phyloP scores from a whole-genome alignment of 306 rosid genomes.

The Vicia faba region DNA sequence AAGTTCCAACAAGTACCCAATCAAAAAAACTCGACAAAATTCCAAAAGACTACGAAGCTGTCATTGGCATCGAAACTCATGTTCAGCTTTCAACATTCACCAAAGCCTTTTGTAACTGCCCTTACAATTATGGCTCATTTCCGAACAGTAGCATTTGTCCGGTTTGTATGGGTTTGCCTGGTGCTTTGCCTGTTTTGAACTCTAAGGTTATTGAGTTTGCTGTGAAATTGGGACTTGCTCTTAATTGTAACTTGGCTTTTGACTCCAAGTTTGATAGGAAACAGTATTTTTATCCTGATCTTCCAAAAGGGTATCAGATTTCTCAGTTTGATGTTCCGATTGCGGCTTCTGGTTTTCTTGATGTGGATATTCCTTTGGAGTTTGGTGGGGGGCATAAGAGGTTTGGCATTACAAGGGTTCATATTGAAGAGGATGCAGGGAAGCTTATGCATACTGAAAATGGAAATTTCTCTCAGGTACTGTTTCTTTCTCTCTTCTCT shows the following conservation, averaged over 20 bases:
- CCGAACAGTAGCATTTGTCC: constrained; percentile 83
- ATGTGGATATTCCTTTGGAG: constrained; percentile 82
- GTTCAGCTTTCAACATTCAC: constrained; percentile 90
- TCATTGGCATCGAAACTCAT: constrained; percentile 90
- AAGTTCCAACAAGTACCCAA: constrained; percentile 53
- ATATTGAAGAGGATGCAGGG: constrained; percentile 99
- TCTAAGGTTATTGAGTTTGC: constrained; percentile 76
- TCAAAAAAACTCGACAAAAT: constrained; percentile 55
- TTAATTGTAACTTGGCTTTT: constrained; percentile 76
- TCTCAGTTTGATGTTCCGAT: constrained; percentile 96
- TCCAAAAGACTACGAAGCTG: constrained; percentile 70
- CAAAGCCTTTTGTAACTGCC: constrained; percentile 87
- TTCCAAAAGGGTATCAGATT: constrained; percentile 96
- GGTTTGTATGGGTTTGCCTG: constrained; percentile 95
- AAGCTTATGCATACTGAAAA: constrained; percentile 83
- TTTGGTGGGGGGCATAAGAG: constrained; percentile 90
- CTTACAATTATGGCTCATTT: constrained; percentile 72
- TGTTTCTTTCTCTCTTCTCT: not conserved
- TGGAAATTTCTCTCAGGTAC: constrained; percentile 78
- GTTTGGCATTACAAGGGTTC: constrained; percentile 96
- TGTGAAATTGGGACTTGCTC: constrained; percentile 79
- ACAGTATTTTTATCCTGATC: constrained; percentile 93
- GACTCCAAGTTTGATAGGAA: constrained; percentile 95
- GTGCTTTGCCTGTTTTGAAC: constrained; percentile 86
- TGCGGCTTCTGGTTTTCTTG: constrained; percentile 72